phyloP scores from a whole-genome alignment of 2,329 filamentous ascomycete species.

The Colletotrichum higginsianum region DNA sequence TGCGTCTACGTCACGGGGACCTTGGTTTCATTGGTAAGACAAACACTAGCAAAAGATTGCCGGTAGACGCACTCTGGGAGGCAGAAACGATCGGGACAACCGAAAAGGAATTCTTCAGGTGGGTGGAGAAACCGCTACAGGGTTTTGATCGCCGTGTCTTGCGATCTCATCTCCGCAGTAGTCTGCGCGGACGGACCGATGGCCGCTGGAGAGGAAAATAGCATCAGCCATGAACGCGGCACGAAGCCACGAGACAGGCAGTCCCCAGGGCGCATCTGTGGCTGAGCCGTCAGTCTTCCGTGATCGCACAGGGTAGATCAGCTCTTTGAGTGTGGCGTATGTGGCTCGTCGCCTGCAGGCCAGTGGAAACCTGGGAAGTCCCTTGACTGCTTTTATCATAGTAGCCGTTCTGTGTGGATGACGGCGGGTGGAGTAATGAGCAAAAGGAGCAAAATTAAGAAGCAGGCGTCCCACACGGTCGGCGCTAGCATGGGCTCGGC shows the following conservation, averaged over 20 bases:
- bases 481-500: slow-evolving; percentile 28
- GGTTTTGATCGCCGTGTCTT: slow-evolving; percentile 10
- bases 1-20: slow-evolving; percentile 32
- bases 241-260: slow-evolving; percentile 18
- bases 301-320: slow-evolving; percentile 15
- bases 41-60: slow-evolving; percentile 18
- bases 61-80: not conserved
- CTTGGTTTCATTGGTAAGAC: slow-evolving; percentile 36
- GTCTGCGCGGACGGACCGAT: slow-evolving; percentile 28
- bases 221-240: slow-evolving; percentile 22
- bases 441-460: slow-evolving; percentile 30
- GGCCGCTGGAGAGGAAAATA: slow-evolving; percentile 22
- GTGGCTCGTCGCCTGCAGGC: slow-evolving; percentile 33
- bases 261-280: slow-evolving; percentile 19
- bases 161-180: slow-evolving; percentile 11
- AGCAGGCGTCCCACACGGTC: not conserved
- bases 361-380: not conserved
- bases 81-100: not conserved
- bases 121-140: slow-evolving; percentile 4
- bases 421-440: slow-evolving; percentile 20
- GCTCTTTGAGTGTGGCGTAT: slow-evolving; percentile 30
- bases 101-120: slow-evolving; percentile 2
- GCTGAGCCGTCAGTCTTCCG: slow-evolving; percentile 34
- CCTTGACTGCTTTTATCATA: slow-evolving; percentile 13
- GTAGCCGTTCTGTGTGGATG: slow-evolving; percentile 22